These are phyloP conservation scores for Fusarium sp. DNA, from an alignment of 2,329 filamentous ascomycete genomes.

Conservation along the genomic window DNA sequence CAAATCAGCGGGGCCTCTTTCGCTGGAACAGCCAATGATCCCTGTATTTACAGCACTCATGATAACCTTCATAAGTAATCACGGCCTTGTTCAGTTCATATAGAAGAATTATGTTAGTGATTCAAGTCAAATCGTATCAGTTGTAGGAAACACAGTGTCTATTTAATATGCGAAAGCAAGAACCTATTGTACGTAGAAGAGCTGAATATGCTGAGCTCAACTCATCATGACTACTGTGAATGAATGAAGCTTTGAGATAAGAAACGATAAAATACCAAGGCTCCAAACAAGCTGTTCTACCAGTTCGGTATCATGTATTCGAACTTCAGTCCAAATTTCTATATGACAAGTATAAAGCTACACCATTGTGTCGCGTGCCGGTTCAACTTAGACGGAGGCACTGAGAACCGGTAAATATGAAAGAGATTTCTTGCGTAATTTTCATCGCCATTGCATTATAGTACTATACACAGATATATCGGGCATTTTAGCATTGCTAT, in stretches of 20 bases:
- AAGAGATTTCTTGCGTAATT: not conserved
- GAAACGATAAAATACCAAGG: fast-evolving
- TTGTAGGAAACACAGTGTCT: not conserved
- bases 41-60: conserved; percentile 16
- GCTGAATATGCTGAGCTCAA: not conserved
- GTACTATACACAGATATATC: fast-evolving
- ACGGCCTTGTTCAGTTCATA: not conserved
- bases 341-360: not conserved
- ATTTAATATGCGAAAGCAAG: not conserved
- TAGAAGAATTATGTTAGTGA: not conserved
- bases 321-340: not conserved
- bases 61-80: not conserved
- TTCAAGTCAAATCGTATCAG: fast-evolving
- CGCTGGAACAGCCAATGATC: conserved; percentile 15
- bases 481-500: not conserved
- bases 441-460: not conserved
- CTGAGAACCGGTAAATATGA: not conserved
- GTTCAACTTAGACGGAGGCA: not conserved
- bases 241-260: not conserved
- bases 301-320: not conserved
- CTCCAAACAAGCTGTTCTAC: fast-evolving
- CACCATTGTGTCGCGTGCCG: not conserved
- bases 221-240: not conserved
- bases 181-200: not conserved
- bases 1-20: conserved; percentile 11